These are phyloP conservation scores for Ilyonectria robusta DNA, from an alignment of 2,329 filamentous ascomycete genomes.

Conservation along the genomic window DNA sequence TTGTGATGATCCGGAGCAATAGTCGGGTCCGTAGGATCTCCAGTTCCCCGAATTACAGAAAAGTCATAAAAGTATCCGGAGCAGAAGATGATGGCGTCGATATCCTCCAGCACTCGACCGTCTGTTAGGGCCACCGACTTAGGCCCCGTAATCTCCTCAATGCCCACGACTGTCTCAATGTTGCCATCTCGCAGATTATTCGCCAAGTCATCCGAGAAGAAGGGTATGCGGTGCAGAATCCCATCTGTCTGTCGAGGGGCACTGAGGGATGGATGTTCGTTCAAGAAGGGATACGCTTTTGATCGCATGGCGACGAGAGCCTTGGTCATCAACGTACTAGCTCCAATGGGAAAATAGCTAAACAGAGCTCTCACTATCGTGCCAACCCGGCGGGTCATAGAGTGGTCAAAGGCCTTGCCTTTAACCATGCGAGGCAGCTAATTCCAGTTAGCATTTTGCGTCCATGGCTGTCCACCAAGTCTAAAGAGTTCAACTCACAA, in stretches of 20 bases:
- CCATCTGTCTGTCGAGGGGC: conserved; percentile 34
- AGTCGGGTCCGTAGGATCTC: conserved; percentile 45
- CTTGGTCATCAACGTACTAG: conserved; percentile 37
- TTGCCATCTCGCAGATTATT: conserved; percentile 46
- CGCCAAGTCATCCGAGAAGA: conserved; percentile 49
- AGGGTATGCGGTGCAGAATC: conserved; percentile 44
- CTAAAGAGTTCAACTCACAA: conserved; percentile 36
- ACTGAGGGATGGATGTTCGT: conserved; percentile 30
- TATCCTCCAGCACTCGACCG: conserved; percentile 49
- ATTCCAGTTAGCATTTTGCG: conserved; percentile 16
- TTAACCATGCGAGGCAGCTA: conserved; percentile 49
- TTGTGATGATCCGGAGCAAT: conserved; percentile 46
- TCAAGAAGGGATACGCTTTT: conserved; percentile 41
- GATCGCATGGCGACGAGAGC: conserved; percentile 33
- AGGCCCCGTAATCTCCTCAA: conserved; percentile 49
- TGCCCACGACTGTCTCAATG: conserved; percentile 46
- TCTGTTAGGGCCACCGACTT: conserved; percentile 48
- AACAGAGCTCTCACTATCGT: conserved; percentile 35
- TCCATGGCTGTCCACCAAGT: neutral
- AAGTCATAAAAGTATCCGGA: conserved; percentile 51
- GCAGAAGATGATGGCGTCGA: conserved; percentile 53
- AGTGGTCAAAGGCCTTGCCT: conserved; percentile 53
- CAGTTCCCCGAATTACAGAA: conserved; percentile 47
- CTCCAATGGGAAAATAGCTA: conserved; percentile 28
- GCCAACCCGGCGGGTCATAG: conserved; percentile 49